phyloP scores from a whole-genome alignment of 2,329 filamentous ascomycete species.

The Aspergillus jensenii region DNA sequence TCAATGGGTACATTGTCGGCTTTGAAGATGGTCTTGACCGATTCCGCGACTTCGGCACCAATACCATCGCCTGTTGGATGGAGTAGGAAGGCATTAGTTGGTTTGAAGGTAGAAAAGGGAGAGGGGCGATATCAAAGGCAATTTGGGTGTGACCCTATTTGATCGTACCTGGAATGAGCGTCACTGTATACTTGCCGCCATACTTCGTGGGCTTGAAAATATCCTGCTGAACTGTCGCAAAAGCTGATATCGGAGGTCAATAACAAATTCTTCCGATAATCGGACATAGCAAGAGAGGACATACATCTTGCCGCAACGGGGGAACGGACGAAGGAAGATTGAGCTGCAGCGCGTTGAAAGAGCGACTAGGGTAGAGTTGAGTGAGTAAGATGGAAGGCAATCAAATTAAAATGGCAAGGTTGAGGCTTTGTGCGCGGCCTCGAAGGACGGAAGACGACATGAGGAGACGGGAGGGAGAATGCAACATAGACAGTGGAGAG shows the following conservation, averaged over 20 bases:
- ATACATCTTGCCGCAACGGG: conserved; percentile 57
- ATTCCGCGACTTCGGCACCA: conserved; percentile 95
- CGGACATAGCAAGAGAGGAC: conserved; percentile 23
- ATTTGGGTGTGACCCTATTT: background rate
- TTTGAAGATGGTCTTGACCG: conserved; percentile 99
- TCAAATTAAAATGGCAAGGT: conserved; percentile 24
- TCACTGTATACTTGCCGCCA: conserved; percentile 98
- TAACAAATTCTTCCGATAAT: conserved; percentile 6
- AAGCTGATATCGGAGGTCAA: conserved; percentile 43
- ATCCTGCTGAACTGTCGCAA: conserved; percentile 86
- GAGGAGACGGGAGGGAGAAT: conserved; percentile 25
- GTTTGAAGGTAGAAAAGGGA: background rate
- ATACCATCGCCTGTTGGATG: conserved; percentile 74
- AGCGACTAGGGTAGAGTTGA: conserved; percentile 53
- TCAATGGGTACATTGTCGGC: conserved; percentile 97
- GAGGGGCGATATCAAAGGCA: background rate
- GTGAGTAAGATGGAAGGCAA: background rate
- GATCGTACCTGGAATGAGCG: conserved; percentile 81
- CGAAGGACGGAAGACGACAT: conserved; percentile 43
- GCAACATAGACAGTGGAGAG: background rate
- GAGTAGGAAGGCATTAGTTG: conserved; percentile 11
- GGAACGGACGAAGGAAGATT: conserved; percentile 49
- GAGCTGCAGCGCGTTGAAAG: conserved; percentile 54
- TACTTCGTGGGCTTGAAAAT: conserved; percentile 99
- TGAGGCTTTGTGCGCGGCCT: conserved; percentile 45